phyloP scores from a whole-genome alignment of 257 asterid genomes.

The Solanum sejunctum region DNA sequence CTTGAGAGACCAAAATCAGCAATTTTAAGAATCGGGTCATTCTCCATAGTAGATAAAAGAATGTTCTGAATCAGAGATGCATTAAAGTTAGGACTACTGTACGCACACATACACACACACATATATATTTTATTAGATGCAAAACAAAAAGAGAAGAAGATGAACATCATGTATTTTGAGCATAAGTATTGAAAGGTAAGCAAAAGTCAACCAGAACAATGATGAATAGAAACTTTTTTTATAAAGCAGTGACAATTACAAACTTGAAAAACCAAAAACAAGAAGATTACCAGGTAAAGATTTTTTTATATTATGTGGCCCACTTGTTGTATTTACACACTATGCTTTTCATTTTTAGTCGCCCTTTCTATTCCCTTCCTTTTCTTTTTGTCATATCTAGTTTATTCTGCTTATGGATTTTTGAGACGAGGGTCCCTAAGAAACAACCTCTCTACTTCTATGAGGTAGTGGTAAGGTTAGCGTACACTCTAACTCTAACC shows the following conservation, averaged over 20 bases:
- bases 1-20: conserved; percentile 56
- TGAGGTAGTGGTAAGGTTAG: too few relatives aligned
- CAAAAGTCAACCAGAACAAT: neutral
- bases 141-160: neutral
- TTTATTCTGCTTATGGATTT: too few relatives aligned
- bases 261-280: neutral
- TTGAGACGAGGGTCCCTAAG: too few relatives aligned
- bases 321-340: neutral
- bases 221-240: neutral
- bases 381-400: too few relatives aligned
- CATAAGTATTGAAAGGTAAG: neutral
- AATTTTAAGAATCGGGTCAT: conserved; percentile 33
- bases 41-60: conserved; percentile 24
- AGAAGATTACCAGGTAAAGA: neutral
- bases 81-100: neutral
- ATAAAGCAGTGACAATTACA: neutral
- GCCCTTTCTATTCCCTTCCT: too few relatives aligned
- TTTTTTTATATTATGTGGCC: neutral
- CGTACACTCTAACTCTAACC: too few relatives aligned
- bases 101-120: too few relatives aligned
- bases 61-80: conserved; percentile 22
- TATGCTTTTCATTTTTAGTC: too few relatives aligned
- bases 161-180: neutral
- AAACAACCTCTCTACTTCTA: too few relatives aligned
- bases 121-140: neutral